Evolutionary conservation across 148 eudicot genomes (phyloP), one percentile per base, ranked within the genome.

Genomic region (Hydrangea macrophylla): DNA sequence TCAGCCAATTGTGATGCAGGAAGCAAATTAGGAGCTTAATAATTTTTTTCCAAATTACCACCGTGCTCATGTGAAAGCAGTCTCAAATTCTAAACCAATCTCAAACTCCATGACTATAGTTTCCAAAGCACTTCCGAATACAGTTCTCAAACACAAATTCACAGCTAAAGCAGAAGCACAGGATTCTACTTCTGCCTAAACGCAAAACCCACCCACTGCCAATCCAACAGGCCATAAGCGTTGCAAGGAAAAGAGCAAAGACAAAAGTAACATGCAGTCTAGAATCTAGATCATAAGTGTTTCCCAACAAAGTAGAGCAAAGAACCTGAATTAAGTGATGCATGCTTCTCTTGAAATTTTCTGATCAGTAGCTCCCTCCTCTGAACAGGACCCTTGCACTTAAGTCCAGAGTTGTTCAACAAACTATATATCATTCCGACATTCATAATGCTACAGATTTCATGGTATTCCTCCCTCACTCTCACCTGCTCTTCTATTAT

Each of bases 401-500:
- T 88, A 69, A 75, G 68, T 58, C 83, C 86, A 50, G 83, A 80
- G 71, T 84, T 95, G 73, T 91, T 90, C 73, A 95, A 68, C 72
- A 79, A 84, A 71, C 99, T 84, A 80, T 91, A 95, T 20, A 80
- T 71, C 97, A 95, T 91, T 67, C 99, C 99, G 33, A 84, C 87
- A 84, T 88, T 87, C 99, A 95, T 95, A 68, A 95, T 88, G 78
- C 93, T 95, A 68, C 81, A 84, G 44, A 83, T 81, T 79, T 91
- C 97, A 69, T 80, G 73, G 68, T 95, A 95, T 40, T 83, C 81
- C 61, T 83, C 86, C 81, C 99, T 87, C 48, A 58, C 73, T 67
- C 75, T 85, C 79, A 95, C 82, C 68, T 91, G 91, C 69, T 87
- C 87, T 76, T 95, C 99, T 62, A 95, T 91, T 75, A 95, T 74